Conservation (phyloP, 148 eudicot species). For the Vaccinium darrowii region DNA sequence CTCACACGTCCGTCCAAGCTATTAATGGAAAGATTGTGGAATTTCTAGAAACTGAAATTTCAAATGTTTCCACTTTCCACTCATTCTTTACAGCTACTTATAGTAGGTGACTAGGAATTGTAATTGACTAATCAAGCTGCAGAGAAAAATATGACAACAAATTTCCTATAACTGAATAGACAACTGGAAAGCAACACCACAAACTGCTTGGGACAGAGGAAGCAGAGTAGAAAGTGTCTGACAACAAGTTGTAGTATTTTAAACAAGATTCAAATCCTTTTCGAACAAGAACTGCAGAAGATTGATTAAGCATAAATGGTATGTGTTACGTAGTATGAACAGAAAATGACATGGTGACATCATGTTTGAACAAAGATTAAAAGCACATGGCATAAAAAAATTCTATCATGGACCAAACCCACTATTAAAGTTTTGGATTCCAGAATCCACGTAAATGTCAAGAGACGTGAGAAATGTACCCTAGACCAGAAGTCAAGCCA, state of each 20-base stretch:
- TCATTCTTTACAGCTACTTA: background rate
- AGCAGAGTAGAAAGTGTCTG: background rate
- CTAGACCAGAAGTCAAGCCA: background rate
- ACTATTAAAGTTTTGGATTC: background rate
- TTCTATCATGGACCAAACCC: background rate
- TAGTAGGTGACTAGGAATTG: background rate
- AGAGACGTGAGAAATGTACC: background rate
- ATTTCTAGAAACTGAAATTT: background rate
- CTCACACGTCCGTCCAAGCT: background rate
- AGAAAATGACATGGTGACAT: background rate
- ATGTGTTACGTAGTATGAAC: background rate
- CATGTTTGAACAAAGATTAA: background rate
- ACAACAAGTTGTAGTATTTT: background rate
- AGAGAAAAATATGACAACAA: background rate
- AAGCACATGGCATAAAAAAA: background rate
- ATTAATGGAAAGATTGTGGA: background rate
- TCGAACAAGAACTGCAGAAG: background rate
- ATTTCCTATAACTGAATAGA: background rate
- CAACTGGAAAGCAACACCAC: background rate
- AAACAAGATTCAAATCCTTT: background rate
- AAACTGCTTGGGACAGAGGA: conserved; percentile 10
- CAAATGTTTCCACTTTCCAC: background rate
- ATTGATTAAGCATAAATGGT: background rate
- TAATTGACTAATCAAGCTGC: background rate
- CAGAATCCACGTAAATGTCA: background rate